Evolutionary conservation across 345 rosid species (phyloP).

Genomic region (Euphorbia pulcherrima): DNA sequence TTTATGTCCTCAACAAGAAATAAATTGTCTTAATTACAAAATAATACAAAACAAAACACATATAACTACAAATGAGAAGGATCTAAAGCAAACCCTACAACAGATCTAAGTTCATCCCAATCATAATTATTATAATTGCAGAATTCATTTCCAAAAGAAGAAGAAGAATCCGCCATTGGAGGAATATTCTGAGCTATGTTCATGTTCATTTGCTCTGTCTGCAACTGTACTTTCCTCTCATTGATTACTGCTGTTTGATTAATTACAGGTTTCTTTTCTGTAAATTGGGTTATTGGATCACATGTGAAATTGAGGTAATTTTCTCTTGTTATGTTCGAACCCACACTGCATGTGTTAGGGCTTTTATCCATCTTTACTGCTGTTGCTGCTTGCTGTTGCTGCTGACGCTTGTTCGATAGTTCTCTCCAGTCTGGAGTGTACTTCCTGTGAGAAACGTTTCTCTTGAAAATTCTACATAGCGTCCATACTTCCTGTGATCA

Average conservation of each 20-base stretch:
- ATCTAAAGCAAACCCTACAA: constrained; percentile 55
- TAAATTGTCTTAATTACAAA: background rate
- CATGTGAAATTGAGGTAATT: constrained; percentile 45
- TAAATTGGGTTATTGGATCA: constrained; percentile 27
- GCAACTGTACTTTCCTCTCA: constrained; percentile 17
- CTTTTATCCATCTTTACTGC: constrained; percentile 13
- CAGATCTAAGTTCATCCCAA: constrained; percentile 78
- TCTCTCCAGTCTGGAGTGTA: constrained; percentile 61
- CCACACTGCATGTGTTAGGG: constrained; percentile 23
- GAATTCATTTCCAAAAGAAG: constrained; percentile 24
- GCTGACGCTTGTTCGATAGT: constrained; percentile 32
- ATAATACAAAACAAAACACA: background rate
- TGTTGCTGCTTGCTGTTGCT: background rate
- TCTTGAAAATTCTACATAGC: constrained; percentile 67
- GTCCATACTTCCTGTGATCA: constrained; percentile 85
- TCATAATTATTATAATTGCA: constrained; percentile 28
- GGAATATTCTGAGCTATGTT: constrained; percentile 15
- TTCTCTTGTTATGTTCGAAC: constrained; percentile 27
- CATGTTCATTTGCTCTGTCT: constrained; percentile 6
- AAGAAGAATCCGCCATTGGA: constrained; percentile 38
- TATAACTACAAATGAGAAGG: constrained; percentile 36
- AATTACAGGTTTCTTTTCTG: constrained; percentile 25
- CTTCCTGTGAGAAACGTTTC: constrained; percentile 44
- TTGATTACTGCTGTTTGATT: background rate
- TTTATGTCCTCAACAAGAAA: background rate